Evolutionary conservation across 23 red algal species (phyloP), one percentile per base, ranked within the genome.

Genomic region (Chondrus crispus): DNA sequence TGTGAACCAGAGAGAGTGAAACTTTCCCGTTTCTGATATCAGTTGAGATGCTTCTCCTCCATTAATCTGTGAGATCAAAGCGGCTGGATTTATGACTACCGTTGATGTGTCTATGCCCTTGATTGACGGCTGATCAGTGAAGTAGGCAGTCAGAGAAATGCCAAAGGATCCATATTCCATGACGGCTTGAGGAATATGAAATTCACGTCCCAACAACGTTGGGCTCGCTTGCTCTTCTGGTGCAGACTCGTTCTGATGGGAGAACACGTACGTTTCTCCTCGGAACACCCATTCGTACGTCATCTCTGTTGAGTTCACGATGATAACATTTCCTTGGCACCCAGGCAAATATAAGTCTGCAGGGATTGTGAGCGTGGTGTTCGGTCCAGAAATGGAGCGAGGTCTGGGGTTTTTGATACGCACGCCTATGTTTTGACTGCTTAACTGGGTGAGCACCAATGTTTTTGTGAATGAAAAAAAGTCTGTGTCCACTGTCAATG

Each of bases 171-270:
- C 89, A 79, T 93, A 93, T 9, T 75, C 49, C 63, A 93, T 82
- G 38, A 52, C 26, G 16, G 36, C 44, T 28, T 93, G 89, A 33
- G 89, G 89, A 24, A 93, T 84, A 69, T 93, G 77, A 77, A 93
- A 93, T 35, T 93, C 89, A 5, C 89, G 52, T 18, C 89, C 89
- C 0, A 93, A 47, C 16, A 93, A 64, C 57, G 89, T 93, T 9
- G 89, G 89, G 36, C 78, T 55, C 12, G 75, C 58, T 29, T 72
- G 66, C 42, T 93, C 64, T 50, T 53, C 46, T 16, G 60, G 68
- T 29, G 77, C 89, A 48, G 89, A 55, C 6, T 77, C 73, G 50
- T 82, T 84, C 13, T 55, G 37, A 48, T 93, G 74, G 8, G 89
- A 84, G 48, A 93, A 93, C 16, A 53, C 54, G 62, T 70, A 84